phyloP scores from a whole-genome alignment of 768 basidiomycete species.

The Cystofilobasidium macerans region DNA sequence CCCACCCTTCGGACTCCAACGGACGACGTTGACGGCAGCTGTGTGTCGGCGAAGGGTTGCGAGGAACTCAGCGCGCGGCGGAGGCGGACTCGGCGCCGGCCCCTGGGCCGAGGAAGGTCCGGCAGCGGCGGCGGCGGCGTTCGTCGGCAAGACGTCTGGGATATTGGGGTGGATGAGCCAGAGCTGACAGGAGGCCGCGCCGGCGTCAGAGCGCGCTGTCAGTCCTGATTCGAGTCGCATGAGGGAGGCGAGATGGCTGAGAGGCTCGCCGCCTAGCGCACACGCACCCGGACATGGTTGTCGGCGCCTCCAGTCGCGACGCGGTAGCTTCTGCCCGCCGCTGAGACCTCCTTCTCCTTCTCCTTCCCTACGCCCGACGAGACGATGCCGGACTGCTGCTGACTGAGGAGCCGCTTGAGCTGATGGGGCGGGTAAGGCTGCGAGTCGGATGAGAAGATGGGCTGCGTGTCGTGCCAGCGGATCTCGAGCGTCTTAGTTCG shows the following conservation, averaged over 20 bases:
- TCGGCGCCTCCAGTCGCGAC: slow-evolving; percentile 94
- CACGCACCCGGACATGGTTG: slow-evolving; percentile 88
- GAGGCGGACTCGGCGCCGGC: slow-evolving; percentile 40
- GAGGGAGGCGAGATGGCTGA: neutral
- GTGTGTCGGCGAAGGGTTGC: slow-evolving; percentile 87
- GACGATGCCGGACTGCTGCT: neutral
- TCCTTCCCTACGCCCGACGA: slow-evolving; percentile 32
- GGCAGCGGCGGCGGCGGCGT: slow-evolving; percentile 1
- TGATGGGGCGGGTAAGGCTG: slow-evolving; percentile 58
- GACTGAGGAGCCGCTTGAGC: slow-evolving; percentile 37
- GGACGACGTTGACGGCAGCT: slow-evolving; percentile 87
- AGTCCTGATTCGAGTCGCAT: too few relatives aligned
- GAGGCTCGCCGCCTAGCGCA: too few relatives aligned
- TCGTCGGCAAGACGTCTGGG: slow-evolving; percentile 46
- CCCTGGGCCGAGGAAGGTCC: slow-evolving; percentile 29
- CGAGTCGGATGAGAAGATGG: slow-evolving; percentile 93
- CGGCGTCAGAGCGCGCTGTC: too few relatives aligned
- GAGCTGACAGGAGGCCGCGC: slow-evolving; percentile 52
- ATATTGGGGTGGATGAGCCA: slow-evolving; percentile 95
- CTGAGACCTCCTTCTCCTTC: slow-evolving; percentile 24
- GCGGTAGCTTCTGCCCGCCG: slow-evolving; percentile 54
- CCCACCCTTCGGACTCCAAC: slow-evolving; percentile 88
- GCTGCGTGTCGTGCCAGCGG: slow-evolving; percentile 90
- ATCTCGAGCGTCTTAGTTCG: slow-evolving; percentile 84
- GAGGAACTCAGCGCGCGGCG: slow-evolving; percentile 89